Conservation (phyloP, 176 grass and related monocot genomes). For the barley (Hordeum vulgare) region MorexV3_pseudomolecules_assembly NC_058521.1:450230516-450231015, state of each 20-base stretch:
- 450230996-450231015: too few species aligned
- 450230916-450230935: too few species aligned
- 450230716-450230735: background rate
- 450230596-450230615: background rate
- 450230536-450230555: background rate
- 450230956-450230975: too few species aligned
- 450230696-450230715: background rate
- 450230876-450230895: constrained; percentile 1
- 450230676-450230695: background rate
- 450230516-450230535: background rate
- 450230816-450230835: constrained; percentile 4
- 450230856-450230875: background rate
- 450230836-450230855: background rate
- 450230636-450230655: background rate
- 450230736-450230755: background rate
- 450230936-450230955: too few species aligned
- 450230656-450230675: background rate
- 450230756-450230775: background rate
- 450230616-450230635: background rate
- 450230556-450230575: background rate
- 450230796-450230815: background rate
- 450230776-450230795: background rate
- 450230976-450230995: too few species aligned
- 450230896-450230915: too few species aligned
- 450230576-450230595: background rate